Base-by-base conservation (phyloP, 192 early-diverging fungal genomes). In the Coemansia sp. region DNA sequence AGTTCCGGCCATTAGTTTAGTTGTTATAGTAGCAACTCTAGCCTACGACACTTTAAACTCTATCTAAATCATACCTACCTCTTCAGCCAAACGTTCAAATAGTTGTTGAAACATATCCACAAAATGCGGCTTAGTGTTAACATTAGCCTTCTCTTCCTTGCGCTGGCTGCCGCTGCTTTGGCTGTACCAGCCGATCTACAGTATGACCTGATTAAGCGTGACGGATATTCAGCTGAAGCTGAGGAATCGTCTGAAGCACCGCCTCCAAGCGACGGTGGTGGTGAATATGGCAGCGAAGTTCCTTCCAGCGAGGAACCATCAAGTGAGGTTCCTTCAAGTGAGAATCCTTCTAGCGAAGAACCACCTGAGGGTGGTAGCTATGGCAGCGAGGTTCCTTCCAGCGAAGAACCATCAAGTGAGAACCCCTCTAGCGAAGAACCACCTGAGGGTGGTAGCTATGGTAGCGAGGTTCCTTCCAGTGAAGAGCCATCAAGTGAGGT, bases 131-230 rank as follows among this genome's bases (percentile, higher is more conserved):
- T 71, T 16, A 55, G 68, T 25, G 31, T 78, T 31, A 71, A 67
- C 61, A 58, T 78, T 38, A 72, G 75, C 50, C 54, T 71, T 49
- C 68, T 78, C 27, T 68, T 78, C 55, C 62, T 78, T 48, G 75
- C 69, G 56, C 62, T 72, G 58, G 69, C 75, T 2, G 62, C 68
- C 3, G 74, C 68, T 49, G 65, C 65, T 23, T 19, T 71, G 16
- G 61, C 74, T 54, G 52, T 49, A n/a, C 74, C 74, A 0, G 65
- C 65, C n/a, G 65, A 71, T 50, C 49, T 54, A 23, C 49, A 64
- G 41, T 49, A 58, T 52, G 69, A 58, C 0, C 54, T 71, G 34
- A 63, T 63, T 58, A 78, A 78, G 58, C 69, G 75, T 47, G 64
- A 58, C 7, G 62, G 54, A 30, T 71, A 72, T 51, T 52, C 54